Base-by-base conservation (phyloP, 225 moss, liverwort and hornwort genomes). In the Bryum argenteum region DNA sequence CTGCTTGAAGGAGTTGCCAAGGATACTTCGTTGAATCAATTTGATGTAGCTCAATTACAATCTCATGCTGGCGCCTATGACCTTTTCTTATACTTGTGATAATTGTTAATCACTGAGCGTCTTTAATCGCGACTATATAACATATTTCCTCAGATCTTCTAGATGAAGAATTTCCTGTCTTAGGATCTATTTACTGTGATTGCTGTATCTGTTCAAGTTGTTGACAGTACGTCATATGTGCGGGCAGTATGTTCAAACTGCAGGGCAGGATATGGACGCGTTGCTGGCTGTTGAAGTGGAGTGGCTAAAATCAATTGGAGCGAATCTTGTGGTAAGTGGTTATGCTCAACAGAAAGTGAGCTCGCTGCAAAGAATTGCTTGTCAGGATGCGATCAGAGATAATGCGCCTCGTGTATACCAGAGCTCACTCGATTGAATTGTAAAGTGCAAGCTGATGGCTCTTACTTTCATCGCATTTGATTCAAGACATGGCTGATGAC, bases 291-390 rank as follows among this genome's bases (percentile, higher is more conserved):
- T 69, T 62, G 96, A 96, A 75, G 91, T 82, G 65, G 57, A 81
- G 44, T 96, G 93, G 96, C 83, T 96, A 51, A 80, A 71, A 26
- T 90, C 89, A 42, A 85, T 93, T 21, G 83, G 67, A 68, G 88
- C 89, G 52, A 78, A 91, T 76, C 80, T 96, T 21, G 93, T 96
- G 90, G 96, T 89, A 75, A 72, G 88, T 64, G 45, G 20, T 50
- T 65, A 39, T 38, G 55, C 39, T 50, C 11, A 38, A 66, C 60
- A 42, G 47, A 20, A 15, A 52, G 19, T 26, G 44, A 71, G 51
- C 23, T 68, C 23, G 63, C 58, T 58, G 1, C 37, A 42, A 6
- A 57, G 3, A 62, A 11, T 22, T 58, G 26, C 48, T n/a, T 21
- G 38, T n/a, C 11, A 26, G 38, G 2, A 71, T 58, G 58, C 41